Evolutionary conservation across 495 filamentous ascomycete genomes (phyloP), one percentile per base, ranked within the genome.

Genomic region (Lepraria neglecta): DNA sequence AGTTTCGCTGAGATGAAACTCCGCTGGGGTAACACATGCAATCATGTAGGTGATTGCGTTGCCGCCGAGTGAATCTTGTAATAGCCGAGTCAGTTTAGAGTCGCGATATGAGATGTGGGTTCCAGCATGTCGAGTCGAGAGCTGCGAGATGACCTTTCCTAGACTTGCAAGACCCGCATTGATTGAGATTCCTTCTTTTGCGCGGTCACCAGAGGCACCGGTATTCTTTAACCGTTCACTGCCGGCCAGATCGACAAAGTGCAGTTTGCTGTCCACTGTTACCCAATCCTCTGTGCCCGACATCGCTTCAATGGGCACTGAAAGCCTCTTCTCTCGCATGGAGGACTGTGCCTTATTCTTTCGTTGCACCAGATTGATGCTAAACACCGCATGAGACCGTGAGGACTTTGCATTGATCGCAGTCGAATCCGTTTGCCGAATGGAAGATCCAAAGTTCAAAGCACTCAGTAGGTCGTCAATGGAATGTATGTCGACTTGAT

Each of bases 41-140:
- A 99, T 92, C 94, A 99, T 97, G 74, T 97, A 99, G 1, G 94
- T 99, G 68, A 96, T 95, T 0, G 94, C 95, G 69, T 95, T 97
- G 5, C 95, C 95, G 51, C 94, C 94, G n/a, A 99, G 78, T 2
- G 94, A 99, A 72, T 99, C 94, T 77, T 97, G 95, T 17, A 99
- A 84, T 14, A 99, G 80, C 56, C 94, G 88, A 17, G 94, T 99
- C 59, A 99, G 86, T 71, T 88, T 91, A 15, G 94, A 99, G 74
- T 99, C 94, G 44, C 94, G 91, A 73, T 99, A 99, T 6, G 95
- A 97, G 45, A 99, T 90, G 72, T 99, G 95, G 21, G 90, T 85
- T 27, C 92, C 90, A 38, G 88, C 74, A 65, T 91, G 84, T 53
- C 91, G 86, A 38, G 91, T 96, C 3, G 94, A 97, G 19, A 99